Percentiles rank a stretch among this genome's conserved stretches.
These are phyloP conservation scores for Candida hispaniensis DNA, from an alignment of 805 yeast species.

Conservation along the genomic window DNA sequence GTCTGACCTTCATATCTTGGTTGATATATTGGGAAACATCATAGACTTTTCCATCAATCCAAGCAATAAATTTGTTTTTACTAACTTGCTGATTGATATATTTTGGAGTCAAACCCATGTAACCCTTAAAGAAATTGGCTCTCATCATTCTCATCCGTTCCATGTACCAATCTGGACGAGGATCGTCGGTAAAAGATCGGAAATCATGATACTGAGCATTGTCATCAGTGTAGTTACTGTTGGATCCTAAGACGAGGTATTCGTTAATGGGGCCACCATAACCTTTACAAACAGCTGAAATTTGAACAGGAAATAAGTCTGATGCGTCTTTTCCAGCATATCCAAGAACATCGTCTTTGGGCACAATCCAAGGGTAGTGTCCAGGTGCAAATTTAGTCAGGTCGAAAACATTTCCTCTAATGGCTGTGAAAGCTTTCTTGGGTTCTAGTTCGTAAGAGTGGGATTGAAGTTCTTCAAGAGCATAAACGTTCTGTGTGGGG, in stretches of 20 bases:
- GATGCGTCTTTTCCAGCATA: constrained; percentile 32
- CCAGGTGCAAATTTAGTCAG: constrained; percentile 31
- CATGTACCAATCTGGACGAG: constrained; percentile 35
- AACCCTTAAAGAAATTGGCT: constrained; percentile 29
- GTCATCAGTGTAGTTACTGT: constrained; percentile 29
- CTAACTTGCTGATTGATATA: constrained; percentile 23
- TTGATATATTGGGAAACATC: constrained; percentile 31
- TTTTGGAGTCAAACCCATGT: constrained; percentile 31
- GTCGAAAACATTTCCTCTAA: constrained; percentile 34
- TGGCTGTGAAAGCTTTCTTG: constrained; percentile 28
- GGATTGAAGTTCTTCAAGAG: constrained; percentile 27
- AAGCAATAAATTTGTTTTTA: constrained; percentile 25
- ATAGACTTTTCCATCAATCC: constrained; percentile 31
- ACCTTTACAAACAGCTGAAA: constrained; percentile 33
- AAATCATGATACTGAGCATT: constrained; percentile 35
- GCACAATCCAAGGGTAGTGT: constrained; percentile 33
- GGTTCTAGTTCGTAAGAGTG: constrained; percentile 27
- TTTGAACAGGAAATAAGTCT: constrained; percentile 32
- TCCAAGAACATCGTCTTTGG: constrained; percentile 27
- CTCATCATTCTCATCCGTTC: constrained; percentile 31
- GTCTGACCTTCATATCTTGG: constrained; percentile 28
- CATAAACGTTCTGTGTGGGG: constrained; percentile 32
- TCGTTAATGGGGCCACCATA: constrained; percentile 28
- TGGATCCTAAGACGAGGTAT: constrained; percentile 23
- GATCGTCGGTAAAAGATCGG: constrained; percentile 31